Evolutionary conservation across 75 land plant genomes (phyloP).

Genomic region (Pseudotsuga menziesii): DNA sequence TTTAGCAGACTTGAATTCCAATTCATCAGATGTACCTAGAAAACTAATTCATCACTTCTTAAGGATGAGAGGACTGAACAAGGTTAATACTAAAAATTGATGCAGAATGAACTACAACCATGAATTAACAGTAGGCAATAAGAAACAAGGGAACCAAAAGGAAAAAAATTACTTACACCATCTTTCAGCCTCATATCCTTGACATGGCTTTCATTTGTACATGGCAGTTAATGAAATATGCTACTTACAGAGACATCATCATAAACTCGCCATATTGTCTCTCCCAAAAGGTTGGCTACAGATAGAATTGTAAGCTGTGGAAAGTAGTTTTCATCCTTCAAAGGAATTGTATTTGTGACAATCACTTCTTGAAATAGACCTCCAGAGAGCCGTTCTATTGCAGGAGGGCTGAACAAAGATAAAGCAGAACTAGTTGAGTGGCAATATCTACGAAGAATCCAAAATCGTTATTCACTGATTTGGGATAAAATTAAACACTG

Average conservation of each 20-base stretch:
- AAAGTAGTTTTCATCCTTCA: conserved; percentile 43
- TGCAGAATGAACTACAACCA: neutral
- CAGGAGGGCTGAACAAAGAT: conserved; percentile 39
- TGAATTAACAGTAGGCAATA: neutral
- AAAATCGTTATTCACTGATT: neutral
- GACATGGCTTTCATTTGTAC: neutral
- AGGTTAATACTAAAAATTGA: neutral
- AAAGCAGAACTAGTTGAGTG: neutral
- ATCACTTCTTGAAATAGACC: conserved; percentile 55
- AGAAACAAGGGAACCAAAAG: neutral
- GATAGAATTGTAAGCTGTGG: conserved; percentile 53
- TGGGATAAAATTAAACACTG: neutral
- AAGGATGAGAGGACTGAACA: neutral
- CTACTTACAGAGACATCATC: conserved; percentile 52
- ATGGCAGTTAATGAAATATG: conserved; percentile 32
- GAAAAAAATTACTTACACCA: neutral
- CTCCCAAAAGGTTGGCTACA: conserved; percentile 52
- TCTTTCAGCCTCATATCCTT: neutral
- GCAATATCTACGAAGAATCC: neutral
- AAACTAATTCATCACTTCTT: neutral
- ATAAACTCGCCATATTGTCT: conserved; percentile 54
- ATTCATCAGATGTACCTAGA: neutral
- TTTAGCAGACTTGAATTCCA: neutral
- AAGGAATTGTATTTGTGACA: conserved; percentile 46
- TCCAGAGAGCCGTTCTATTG: conserved; percentile 46